These are phyloP conservation scores for Fomes fomentarius DNA, from an alignment of 1,284 basidiomycete genomes.

Conservation along the genomic window DNA sequence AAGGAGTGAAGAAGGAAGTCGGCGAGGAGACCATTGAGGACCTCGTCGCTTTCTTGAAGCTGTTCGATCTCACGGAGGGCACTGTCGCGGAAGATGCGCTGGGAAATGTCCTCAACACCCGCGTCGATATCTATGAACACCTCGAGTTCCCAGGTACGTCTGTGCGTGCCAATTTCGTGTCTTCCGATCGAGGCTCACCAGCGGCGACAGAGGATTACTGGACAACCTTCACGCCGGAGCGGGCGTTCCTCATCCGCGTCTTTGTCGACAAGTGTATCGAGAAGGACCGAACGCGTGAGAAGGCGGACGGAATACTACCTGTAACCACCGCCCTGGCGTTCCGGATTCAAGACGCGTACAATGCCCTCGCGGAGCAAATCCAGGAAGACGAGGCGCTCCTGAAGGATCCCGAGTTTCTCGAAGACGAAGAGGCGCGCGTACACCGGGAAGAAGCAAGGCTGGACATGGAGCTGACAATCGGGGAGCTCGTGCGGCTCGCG, in stretches of 20 bases:
- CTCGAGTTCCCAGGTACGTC: constrained; percentile 77
- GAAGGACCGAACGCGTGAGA: constrained; percentile 55
- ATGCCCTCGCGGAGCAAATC: constrained; percentile 58
- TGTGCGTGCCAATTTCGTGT: too few species aligned
- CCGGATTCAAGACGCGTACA: constrained; percentile 82
- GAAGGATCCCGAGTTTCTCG: constrained; percentile 42
- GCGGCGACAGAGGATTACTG: constrained; percentile 74
- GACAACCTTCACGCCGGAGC: constrained; percentile 78
- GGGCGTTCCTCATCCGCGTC: constrained; percentile 82
- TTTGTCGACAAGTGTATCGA: constrained; percentile 82
- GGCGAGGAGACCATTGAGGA: constrained; percentile 32
- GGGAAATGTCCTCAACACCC: constrained; percentile 62
- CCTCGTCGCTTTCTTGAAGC: constrained; percentile 56
- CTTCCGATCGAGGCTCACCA: too few species aligned
- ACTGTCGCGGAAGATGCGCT: constrained; percentile 72
- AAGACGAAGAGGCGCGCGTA: constrained; percentile 45
- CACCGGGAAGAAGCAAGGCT: constrained; percentile 58
- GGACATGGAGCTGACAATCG: constrained; percentile 76
- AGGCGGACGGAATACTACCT: constrained; percentile 80
- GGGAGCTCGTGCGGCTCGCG: constrained; percentile 82
- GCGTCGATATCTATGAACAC: constrained; percentile 61
- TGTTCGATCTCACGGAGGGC: constrained; percentile 66
- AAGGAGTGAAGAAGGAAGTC: constrained; percentile 14
- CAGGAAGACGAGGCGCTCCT: constrained; percentile 44
- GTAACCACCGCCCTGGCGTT: constrained; percentile 91